A percentile compares a stretch with the other conserved stretches of the same genome.
Conservation (phyloP, 768 basidiomycete genomes). For the Artomyces pyxidatus region DNA sequence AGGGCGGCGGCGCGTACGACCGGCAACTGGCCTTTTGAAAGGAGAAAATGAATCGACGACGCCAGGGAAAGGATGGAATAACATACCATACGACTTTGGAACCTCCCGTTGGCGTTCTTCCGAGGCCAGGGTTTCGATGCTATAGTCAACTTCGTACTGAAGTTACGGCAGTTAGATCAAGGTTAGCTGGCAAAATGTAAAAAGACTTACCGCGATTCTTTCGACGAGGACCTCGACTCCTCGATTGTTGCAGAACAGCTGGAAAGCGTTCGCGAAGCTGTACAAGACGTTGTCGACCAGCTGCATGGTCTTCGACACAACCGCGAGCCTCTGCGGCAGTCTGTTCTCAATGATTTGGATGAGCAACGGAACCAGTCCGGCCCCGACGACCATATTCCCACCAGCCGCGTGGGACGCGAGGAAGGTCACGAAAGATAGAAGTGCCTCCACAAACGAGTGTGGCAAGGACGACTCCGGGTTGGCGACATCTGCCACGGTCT, state of each 20-base stretch:
- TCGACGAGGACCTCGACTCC: slow-evolving; percentile 83
- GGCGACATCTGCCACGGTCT: slow-evolving; percentile 67
- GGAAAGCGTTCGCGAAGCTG: slow-evolving; percentile 80
- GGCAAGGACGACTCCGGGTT: slow-evolving; percentile 57
- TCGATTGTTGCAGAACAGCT: slow-evolving; percentile 73
- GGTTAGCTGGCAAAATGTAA: neutral
- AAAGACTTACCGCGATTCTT: slow-evolving; percentile 66
- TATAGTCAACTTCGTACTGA: slow-evolving; percentile 26
- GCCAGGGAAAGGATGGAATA: neutral
- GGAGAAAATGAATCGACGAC: slow-evolving; percentile 2
- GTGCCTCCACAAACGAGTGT: slow-evolving; percentile 73
- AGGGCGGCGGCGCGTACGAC: slow-evolving; percentile 73
- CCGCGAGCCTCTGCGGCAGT: slow-evolving; percentile 55
- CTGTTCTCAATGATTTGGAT: slow-evolving; percentile 85
- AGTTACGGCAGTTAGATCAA: slow-evolving; percentile 3
- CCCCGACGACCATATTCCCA: slow-evolving; percentile 90
- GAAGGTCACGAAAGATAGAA: slow-evolving; percentile 81
- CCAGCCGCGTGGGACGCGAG: slow-evolving; percentile 79
- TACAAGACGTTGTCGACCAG: slow-evolving; percentile 90
- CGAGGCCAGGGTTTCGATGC: slow-evolving; percentile 34
- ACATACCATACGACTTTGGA: slow-evolving; percentile 43
- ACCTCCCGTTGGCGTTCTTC: slow-evolving; percentile 42
- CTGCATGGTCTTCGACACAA: slow-evolving; percentile 86
- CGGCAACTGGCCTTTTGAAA: slow-evolving; percentile 53
- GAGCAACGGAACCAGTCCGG: slow-evolving; percentile 82